These are phyloP conservation scores for Trebouxia sp. DNA, from an alignment of 139 green algal genomes.

Conservation along the genomic window DNA sequence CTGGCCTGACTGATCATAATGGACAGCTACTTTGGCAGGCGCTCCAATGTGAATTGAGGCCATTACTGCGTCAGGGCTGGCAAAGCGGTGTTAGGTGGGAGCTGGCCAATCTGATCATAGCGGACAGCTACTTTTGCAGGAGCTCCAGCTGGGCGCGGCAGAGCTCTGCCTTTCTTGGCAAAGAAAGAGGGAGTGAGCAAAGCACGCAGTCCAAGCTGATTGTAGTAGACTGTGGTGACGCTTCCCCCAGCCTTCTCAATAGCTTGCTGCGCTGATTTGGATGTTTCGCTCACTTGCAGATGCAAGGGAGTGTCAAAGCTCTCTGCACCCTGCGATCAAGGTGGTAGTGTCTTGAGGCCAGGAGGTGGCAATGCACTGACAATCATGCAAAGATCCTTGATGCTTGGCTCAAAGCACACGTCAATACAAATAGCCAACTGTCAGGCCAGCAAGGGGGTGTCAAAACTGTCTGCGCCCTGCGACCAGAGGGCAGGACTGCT, in stretches of 20 bases:
- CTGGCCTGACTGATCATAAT: conserved; percentile 8
- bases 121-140: conserved; percentile 65
- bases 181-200: conserved; percentile 81
- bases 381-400: background rate
- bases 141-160: conserved; percentile 73
- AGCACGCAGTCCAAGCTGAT: conserved; percentile 78
- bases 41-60: too few relatives aligned
- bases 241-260: conserved; percentile 76
- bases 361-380: background rate
- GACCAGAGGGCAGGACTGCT: background rate
- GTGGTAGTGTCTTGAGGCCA: too few relatives aligned
- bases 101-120: conserved; percentile 61
- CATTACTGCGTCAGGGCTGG: too few relatives aligned
- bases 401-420: background rate
- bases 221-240: conserved; percentile 94
- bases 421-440: too few relatives aligned
- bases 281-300: conserved; percentile 77
- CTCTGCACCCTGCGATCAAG: conserved; percentile 32
- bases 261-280: conserved; percentile 44
- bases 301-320: conserved; percentile 22
- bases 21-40: conserved; percentile 64
- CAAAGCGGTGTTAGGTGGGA: conserved; percentile 45
- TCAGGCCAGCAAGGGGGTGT: conserved; percentile 11
- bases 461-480: conserved; percentile 36
- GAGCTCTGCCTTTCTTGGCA: conserved; percentile 60